Conservation (phyloP, 768 basidiomycete species). For the Suillus fuscotomentosus region DNA sequence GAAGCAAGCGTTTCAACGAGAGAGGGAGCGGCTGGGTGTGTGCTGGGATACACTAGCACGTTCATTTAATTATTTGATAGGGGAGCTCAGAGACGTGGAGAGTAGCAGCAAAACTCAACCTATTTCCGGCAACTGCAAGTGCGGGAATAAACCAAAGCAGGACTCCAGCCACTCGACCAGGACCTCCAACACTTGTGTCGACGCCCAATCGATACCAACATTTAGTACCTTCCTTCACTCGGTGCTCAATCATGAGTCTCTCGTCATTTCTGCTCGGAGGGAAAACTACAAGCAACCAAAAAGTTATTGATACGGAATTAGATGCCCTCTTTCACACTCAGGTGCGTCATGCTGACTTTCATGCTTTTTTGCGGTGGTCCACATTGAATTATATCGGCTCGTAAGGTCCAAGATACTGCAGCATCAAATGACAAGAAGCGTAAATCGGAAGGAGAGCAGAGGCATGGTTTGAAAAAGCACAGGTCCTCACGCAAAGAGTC, state of each 20-base stretch:
- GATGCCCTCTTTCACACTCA: slow-evolving; percentile 60
- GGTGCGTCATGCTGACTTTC: slow-evolving; percentile 33
- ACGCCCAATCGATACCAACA: background rate
- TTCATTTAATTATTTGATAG: slow-evolving; percentile 44
- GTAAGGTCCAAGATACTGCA: slow-evolving; percentile 2
- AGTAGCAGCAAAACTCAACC: too few relatives aligned
- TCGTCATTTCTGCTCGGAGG: slow-evolving; percentile 49
- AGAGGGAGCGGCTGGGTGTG: slow-evolving; percentile 51
- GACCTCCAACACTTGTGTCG: background rate
- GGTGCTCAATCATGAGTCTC: slow-evolving; percentile 45
- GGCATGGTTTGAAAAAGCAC: background rate
- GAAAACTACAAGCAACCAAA: slow-evolving; percentile 32
- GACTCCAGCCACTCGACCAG: background rate
- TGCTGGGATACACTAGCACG: slow-evolving; percentile 71
- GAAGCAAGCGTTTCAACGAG: slow-evolving; percentile 50
- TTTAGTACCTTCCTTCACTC: background rate
- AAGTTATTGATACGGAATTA: slow-evolving; percentile 55
- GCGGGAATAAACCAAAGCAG: background rate
- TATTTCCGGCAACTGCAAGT: too few relatives aligned
- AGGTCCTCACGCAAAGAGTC: background rate
- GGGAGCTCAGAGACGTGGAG: too few relatives aligned
- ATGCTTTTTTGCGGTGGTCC: background rate
- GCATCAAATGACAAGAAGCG: slow-evolving; percentile 12
- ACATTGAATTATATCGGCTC: background rate
- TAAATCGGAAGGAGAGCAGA: slow-evolving; percentile 10